phyloP scores from a whole-genome alignment of 2,329 filamentous ascomycete species.

The Aplosporella prunicola region DNA sequence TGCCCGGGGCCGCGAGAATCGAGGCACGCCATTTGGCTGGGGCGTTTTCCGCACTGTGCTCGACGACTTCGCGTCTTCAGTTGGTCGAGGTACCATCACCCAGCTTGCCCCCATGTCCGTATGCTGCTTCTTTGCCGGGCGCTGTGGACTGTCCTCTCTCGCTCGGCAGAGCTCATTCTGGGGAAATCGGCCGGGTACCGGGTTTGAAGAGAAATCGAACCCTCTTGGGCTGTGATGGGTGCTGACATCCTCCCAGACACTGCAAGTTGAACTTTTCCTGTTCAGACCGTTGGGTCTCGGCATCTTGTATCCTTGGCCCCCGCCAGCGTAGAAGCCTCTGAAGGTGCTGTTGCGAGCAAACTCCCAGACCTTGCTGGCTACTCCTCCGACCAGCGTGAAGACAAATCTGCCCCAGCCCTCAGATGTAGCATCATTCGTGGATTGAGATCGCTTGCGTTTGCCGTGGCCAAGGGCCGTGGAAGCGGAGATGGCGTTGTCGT shows the following conservation, averaged over 20 bases:
- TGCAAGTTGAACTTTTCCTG: no score
- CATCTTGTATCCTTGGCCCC: conserved; percentile 61
- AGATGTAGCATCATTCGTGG: neutral
- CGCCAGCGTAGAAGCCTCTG: conserved; percentile 77
- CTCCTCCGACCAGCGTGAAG: conserved; percentile 53
- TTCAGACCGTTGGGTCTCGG: no score
- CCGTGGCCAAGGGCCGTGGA: neutral
- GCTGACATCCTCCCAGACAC: conserved; percentile 18
- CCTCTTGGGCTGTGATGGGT: conserved; percentile 9
- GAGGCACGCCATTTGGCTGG: conserved; percentile 2
- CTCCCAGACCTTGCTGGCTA: conserved; percentile 71
- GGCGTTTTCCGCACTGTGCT: neutral
- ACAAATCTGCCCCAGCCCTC: conserved; percentile 50
- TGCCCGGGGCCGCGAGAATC: conserved; percentile 3
- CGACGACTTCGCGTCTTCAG: no score
- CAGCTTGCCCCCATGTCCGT: neutral
- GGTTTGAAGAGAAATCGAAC: conserved; percentile 13
- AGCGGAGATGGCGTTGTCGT: conserved; percentile 1
- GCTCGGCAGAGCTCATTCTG: conserved; percentile 35
- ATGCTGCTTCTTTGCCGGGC: conserved; percentile 37
- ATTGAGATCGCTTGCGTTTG: conserved; percentile 14
- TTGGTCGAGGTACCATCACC: no score
- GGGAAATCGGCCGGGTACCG: conserved; percentile 47
- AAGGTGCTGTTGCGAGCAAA: conserved; percentile 66
- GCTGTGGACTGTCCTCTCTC: conserved; percentile 31